phyloP scores from a whole-genome alignment of 2,329 filamentous ascomycete species.

The Albophoma yamanashiensis region DNA sequence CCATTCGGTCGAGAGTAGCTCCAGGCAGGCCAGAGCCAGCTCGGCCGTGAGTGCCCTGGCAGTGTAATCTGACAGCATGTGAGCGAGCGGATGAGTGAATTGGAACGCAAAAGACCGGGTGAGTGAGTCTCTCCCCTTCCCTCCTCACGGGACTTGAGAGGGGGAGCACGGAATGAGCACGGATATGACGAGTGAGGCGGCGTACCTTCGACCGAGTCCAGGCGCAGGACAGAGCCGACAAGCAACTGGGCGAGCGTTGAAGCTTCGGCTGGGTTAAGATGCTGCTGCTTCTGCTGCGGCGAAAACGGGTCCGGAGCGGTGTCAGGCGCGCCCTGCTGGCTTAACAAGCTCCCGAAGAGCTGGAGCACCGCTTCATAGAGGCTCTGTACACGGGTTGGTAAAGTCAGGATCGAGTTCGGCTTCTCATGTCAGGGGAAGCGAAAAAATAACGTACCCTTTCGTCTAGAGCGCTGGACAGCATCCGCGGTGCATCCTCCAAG shows the following conservation, averaged over 20 bases:
- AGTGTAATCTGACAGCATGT: neutral
- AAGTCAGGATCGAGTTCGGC: neutral
- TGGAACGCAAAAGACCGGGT: neutral
- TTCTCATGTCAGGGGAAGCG: neutral
- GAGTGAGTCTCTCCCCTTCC: neutral
- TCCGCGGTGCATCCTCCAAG: neutral
- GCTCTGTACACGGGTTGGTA: neutral
- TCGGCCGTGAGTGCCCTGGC: conserved; percentile 10
- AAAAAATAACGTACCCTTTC: neutral
- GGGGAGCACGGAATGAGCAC: neutral
- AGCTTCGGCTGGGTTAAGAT: neutral
- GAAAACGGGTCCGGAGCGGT: neutral
- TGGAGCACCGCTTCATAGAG: conserved; percentile 2
- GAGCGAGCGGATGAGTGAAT: neutral
- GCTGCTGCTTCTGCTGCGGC: neutral
- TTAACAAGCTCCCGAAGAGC: neutral
- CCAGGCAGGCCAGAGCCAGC: conserved; percentile 16
- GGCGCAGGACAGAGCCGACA: neutral
- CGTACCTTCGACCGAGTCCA: neutral
- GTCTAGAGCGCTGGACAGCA: neutral
- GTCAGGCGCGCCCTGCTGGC: neutral
- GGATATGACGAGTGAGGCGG: neutral
- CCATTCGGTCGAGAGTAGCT: conserved; percentile 9
- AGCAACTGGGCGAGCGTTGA: neutral
- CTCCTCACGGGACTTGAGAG: neutral